A percentile compares a stretch with the other conserved stretches of the same genome.
Conservation (phyloP, 108 stramenopile species). For the Craspedostauros australis region DNA sequence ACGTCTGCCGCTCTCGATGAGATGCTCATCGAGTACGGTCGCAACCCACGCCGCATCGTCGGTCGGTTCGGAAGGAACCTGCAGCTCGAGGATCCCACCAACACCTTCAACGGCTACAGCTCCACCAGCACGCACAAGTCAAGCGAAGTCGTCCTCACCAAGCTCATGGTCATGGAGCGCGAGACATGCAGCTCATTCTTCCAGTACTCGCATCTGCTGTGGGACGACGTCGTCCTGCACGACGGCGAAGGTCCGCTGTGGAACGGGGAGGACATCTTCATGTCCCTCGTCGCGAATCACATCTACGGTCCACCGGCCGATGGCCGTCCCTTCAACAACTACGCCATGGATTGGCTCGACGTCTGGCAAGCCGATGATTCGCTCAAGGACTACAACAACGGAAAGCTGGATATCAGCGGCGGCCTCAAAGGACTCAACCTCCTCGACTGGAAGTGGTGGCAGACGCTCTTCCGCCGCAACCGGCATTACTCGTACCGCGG, state of each 20-base stretch:
- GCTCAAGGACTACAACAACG: constrained; percentile 30
- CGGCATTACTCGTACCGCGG: constrained; percentile 35
- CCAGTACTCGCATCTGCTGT: constrained; percentile 27
- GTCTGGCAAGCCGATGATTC: constrained; percentile 27
- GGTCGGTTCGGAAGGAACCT: constrained; percentile 27
- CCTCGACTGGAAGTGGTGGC: constrained; percentile 32
- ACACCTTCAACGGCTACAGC: constrained; percentile 35
- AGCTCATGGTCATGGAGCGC: constrained; percentile 43
- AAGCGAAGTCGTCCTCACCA: constrained; percentile 33
- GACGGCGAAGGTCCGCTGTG: constrained; percentile 33
- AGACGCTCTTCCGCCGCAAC: constrained; percentile 13
- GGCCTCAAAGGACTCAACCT: constrained; percentile 22
- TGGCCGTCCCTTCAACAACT: constrained; percentile 14
- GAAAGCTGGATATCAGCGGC: constrained; percentile 27
- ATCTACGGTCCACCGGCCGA: constrained; percentile 14
- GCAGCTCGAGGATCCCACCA: neutral
- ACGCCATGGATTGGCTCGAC: constrained; percentile 33
- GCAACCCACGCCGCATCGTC: constrained; percentile 33
- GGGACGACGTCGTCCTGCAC: constrained; percentile 19
- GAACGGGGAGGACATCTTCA: constrained; percentile 50
- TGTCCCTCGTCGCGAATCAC: constrained; percentile 40
- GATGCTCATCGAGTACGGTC: constrained; percentile 19
- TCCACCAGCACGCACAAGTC: constrained; percentile 5
- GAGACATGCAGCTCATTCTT: constrained; percentile 29
- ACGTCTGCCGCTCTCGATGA: constrained; percentile 18